These are phyloP conservation scores for Ophiostoma australiae DNA, from an alignment of 2,329 filamentous ascomycete species.

Conservation along the genomic window DNA sequence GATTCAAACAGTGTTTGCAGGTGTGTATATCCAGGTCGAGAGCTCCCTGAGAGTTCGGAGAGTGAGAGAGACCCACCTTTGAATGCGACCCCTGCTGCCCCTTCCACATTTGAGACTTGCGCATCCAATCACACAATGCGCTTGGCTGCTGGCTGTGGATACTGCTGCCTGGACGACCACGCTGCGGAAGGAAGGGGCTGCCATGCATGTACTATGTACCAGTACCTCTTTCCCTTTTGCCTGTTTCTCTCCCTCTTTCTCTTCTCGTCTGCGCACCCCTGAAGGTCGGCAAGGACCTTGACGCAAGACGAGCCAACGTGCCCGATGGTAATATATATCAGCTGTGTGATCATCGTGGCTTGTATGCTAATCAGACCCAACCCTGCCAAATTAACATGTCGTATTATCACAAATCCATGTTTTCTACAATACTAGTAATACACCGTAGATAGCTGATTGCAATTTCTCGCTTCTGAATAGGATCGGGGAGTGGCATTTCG, in stretches of 20 bases:
- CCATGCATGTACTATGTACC: not conserved
- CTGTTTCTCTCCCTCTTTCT: not conserved
- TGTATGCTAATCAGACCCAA: not conserved
- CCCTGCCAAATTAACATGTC: not conserved
- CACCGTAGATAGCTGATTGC: not conserved
- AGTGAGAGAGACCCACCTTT: not conserved
- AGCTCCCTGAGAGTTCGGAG: not conserved
- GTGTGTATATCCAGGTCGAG: not conserved
- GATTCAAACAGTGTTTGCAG: conserved; percentile 7
- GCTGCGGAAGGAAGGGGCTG: conserved; percentile 7
- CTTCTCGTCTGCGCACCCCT: not conserved
- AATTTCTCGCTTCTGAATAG: not conserved
- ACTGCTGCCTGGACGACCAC: conserved; percentile 15
- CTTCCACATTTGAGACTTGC: conserved; percentile 8
- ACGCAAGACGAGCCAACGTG: no score
- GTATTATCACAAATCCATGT: not conserved
- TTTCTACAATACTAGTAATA: not conserved
- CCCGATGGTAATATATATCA: not conserved
- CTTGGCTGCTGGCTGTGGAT: not conserved
- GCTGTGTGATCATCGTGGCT: conserved; percentile 1
- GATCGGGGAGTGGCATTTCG: not conserved
- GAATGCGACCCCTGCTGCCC: not conserved
- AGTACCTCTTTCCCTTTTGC: conserved; percentile 10
- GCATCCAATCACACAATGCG: conserved; percentile 22
- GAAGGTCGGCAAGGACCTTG: not conserved